A percentile compares a stretch with the other conserved stretches of the same genome.
Conservation (phyloP, 2,329 filamentous ascomycete genomes). For the Cladophialophora bantiana region DNA sequence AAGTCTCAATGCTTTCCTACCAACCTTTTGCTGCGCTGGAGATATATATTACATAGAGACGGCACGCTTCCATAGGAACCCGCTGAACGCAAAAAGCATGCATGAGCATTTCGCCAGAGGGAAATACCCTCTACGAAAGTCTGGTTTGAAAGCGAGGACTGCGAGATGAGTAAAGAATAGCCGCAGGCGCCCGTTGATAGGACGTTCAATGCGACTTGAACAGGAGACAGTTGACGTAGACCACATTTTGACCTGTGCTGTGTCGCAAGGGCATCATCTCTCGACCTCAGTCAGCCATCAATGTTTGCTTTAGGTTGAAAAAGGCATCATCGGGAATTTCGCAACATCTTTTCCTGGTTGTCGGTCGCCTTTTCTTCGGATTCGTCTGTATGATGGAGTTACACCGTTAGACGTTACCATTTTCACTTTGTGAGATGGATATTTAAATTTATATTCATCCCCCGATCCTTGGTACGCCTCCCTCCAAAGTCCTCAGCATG, state of each 20-base stretch:
- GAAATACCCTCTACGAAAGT: background rate
- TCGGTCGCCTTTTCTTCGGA: background rate
- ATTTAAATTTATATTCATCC: background rate
- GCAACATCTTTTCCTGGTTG: background rate
- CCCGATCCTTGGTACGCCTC: conserved; percentile 23
- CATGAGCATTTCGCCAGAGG: background rate
- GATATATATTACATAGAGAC: background rate
- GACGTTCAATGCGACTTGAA: too few relatives aligned
- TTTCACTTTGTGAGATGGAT: background rate
- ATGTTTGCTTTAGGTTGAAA: background rate
- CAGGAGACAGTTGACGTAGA: too few relatives aligned
- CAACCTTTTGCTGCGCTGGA: background rate
- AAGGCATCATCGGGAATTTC: background rate
- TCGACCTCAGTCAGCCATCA: background rate
- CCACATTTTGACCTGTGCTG: too few relatives aligned
- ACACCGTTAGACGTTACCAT: background rate
- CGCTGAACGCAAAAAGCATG: background rate
- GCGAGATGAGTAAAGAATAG: background rate
- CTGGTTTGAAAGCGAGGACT: background rate
- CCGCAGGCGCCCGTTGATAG: too few relatives aligned
- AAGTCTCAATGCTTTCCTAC: background rate
- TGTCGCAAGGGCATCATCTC: too few relatives aligned
- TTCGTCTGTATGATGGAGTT: background rate
- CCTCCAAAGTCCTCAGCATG: conserved; percentile 40
- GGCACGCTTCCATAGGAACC: background rate